Evolutionary conservation across 2,329 filamentous ascomycete species (phyloP), one percentile per base, ranked within the genome.

Genomic region (Apiospora sp.): DNA sequence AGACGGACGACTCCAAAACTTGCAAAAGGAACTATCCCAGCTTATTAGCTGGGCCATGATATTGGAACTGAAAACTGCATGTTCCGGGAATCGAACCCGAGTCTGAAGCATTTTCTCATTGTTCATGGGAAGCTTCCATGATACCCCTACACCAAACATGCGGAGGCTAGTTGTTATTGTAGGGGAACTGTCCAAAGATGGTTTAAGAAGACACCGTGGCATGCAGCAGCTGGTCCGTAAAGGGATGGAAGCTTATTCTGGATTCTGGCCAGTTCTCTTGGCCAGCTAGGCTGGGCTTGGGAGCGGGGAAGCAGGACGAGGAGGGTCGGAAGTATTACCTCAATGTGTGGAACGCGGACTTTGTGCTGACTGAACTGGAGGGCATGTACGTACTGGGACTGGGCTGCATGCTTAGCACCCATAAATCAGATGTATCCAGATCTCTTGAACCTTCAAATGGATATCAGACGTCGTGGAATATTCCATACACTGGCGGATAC

Each of bases 41-140:
- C 41, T 37, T 68, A 46, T 0, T 12, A 27, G 67, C 67, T 68
- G 67, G 43, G 67, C 67, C 67, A 68, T 48, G 67, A 48, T 13
- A 64, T 41, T 64, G 34, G 19, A 64, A 41, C 30, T 46, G 41
- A 48, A 46, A 44, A 46, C 19, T 79, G 78, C 78, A 76, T 72
- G 74, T 69, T 75, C 79, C 80, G 80, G 75, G 80, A 81, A 76
- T 82, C 80, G 79, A 80, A 81, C 80, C 75, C 80, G 80, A 77
- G 68, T 76, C 80, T 75, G 75, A 75, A 76, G 80, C 79, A 79
- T 43, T 64, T 41, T 64, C 46, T 69, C 72, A 44, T 49, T 54
- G 16, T 44, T 43, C 24, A 76, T 81, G 80, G 80, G 80, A 81
- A 81, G 79, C 79, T 75, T 74, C 74, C 75, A 82, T 81, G 80